phyloP scores from a whole-genome alignment of 208 protist species.

The Strigomonas oncopelti region DNA sequence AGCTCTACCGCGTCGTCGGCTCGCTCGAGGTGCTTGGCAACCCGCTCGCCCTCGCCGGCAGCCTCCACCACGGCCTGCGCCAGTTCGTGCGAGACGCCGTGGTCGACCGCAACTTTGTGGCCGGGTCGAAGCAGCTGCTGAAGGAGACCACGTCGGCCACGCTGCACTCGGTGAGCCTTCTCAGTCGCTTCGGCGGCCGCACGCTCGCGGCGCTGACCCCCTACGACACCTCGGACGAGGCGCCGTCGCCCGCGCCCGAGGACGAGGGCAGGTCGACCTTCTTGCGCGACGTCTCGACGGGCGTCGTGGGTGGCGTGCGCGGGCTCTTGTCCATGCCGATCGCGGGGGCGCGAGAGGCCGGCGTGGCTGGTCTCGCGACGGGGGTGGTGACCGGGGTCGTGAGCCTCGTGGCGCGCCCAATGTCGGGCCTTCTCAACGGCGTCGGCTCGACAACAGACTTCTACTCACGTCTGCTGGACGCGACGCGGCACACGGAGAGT shows the following conservation, averaged over 20 bases:
- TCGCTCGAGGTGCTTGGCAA: conserved; percentile 75
- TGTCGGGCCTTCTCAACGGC: conserved; percentile 52
- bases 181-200: conserved; percentile 52
- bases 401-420: conserved; percentile 46
- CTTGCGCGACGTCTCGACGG: conserved; percentile 31
- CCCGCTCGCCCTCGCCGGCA: conserved; percentile 50
- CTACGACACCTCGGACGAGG: not conserved
- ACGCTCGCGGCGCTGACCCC: conserved; percentile 24
- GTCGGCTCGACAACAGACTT: conserved; percentile 62
- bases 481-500: not conserved
- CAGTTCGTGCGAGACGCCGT: conserved; percentile 37
- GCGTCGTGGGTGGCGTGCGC: conserved; percentile 34
- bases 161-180: conserved; percentile 63
- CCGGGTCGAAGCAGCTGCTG: conserved; percentile 50
- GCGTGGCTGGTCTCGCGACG: conserved; percentile 49
- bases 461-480: conserved; percentile 21
- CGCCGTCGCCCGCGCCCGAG: not conserved
- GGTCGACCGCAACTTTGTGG: conserved; percentile 28
- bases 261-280: conserved; percentile 18
- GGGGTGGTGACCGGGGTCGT: conserved; percentile 59
- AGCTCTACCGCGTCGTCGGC: conserved; percentile 72
- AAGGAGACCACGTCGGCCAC: conserved; percentile 54
- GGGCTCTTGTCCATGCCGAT: conserved; percentile 43
- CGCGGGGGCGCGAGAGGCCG: conserved; percentile 32
- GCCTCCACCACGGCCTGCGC: conserved; percentile 55